Evolutionary conservation across 441 rosid genomes (phyloP), one percentile per base, ranked within the genome.

Genomic region (Erodium moschatum): DNA sequence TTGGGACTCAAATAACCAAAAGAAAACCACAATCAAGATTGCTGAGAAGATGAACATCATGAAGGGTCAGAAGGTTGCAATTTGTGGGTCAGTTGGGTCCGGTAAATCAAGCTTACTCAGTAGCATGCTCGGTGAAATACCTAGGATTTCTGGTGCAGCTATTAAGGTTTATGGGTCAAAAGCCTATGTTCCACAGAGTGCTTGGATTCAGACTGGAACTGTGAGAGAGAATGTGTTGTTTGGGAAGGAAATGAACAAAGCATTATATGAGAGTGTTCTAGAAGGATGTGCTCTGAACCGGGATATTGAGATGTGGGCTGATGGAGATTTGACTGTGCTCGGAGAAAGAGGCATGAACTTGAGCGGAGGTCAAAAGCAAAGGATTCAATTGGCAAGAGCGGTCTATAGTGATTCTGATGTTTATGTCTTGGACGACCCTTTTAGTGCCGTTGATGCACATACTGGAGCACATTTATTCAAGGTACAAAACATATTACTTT

Each of bases 391-490:
- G 27, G 91, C 96, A 9, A 80, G 93, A 46, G 90, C 93, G 62
- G 80, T 80, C 1, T 89, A 84, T 24, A 84, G 81, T 33, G 77
- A 84, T 68, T 81, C 93, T 10, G 96, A 89, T 75, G 80, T 89
- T 74, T 87, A 77, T 74, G 13, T 94, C 7, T 85, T 94, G 0
- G 98, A 94, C 73, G 98, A 94, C 66, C 98, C 97, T 67, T 94
- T 94, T 84, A 94, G 97, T 38, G 98, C 97, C 0, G 98, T 94
- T 68, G 98, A 94, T 83, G 97, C 97, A 74, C 98, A 91, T 71
- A 94, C 98, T 6, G 97, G 97, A 75, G 70, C 93, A 56, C 84
- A 94, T 78, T 96, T 94, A 76, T 94, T 94, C 75, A 78, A 83
- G 82, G 98, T 89, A 62, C 67, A 21, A 19, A 6, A 18, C 62